Conservation (phyloP, 306 rosid species). For the Corylus heterophylla region DNA sequence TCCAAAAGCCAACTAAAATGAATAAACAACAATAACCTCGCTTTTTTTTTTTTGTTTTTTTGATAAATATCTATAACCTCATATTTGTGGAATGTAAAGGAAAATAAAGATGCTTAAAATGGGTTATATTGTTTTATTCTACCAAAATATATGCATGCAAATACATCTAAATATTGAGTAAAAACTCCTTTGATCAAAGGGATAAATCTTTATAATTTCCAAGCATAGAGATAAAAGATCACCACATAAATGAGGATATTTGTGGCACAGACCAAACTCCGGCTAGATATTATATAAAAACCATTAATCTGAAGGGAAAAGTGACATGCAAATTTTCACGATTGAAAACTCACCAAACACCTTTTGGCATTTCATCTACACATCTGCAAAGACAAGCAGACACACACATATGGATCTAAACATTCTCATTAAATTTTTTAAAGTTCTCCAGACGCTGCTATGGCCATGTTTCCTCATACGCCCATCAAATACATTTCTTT, state of each 20-base stretch:
- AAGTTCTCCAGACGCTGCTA: too few species aligned
- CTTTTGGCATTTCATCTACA: neutral
- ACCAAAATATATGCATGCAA: neutral
- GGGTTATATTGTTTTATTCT: neutral
- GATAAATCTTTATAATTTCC: neutral
- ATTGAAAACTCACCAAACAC: neutral
- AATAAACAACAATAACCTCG: neutral
- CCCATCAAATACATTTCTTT: too few species aligned
- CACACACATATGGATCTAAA: too few species aligned
- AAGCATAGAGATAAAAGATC: neutral
- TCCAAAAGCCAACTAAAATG: neutral
- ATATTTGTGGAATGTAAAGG: neutral
- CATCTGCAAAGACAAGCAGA: too few species aligned
- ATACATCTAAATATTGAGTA: neutral
- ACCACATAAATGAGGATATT: neutral
- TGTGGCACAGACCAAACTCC: neutral
- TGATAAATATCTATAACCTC: neutral
- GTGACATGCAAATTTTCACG: neutral
- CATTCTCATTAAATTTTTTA: too few species aligned
- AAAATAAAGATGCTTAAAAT: neutral
- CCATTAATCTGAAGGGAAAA: neutral
- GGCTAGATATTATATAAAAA: neutral
- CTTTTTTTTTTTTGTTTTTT: too few species aligned
- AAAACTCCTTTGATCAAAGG: neutral
- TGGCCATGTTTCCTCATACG: too few species aligned